Evolutionary conservation across 2,329 filamentous ascomycete species (phyloP).

Genomic region (Epichloe uncinata): DNA sequence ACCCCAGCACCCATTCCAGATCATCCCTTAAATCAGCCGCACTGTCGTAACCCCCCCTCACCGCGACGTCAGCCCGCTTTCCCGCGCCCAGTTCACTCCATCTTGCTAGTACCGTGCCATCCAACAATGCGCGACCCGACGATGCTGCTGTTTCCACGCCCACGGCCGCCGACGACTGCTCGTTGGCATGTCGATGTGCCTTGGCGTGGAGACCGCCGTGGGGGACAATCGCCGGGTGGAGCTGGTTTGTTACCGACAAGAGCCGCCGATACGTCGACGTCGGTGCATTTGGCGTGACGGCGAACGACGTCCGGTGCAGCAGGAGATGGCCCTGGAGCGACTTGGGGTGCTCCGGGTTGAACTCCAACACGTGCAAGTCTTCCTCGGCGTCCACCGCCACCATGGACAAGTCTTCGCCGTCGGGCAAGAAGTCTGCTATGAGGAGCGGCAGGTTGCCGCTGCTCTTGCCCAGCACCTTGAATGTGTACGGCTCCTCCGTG

Average conservation of each 20-base stretch:
- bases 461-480: constrained; percentile 86
- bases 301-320: constrained; percentile 77
- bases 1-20: constrained; percentile 49
- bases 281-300: constrained; percentile 65
- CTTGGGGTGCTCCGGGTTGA: constrained; percentile 90
- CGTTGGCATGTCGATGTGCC: constrained; percentile 49
- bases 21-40: constrained; percentile 57
- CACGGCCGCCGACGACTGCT: constrained; percentile 25
- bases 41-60: constrained; percentile 58
- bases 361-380: constrained; percentile 80
- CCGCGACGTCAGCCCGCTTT: constrained; percentile 57
- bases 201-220: constrained; percentile 72
- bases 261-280: constrained; percentile 71
- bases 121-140: constrained; percentile 55
- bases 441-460: constrained; percentile 65
- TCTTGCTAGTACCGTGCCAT: constrained; percentile 60
- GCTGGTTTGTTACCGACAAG: constrained; percentile 65
- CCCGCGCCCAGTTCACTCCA: constrained; percentile 66
- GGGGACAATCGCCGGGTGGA: constrained; percentile 62
- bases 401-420: constrained; percentile 70
- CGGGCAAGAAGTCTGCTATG: constrained; percentile 76
- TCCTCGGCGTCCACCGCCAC: constrained; percentile 73
- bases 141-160: constrained; percentile 42
- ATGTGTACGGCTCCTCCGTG: constrained; percentile 90
- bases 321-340: constrained; percentile 80